Conservation (phyloP, 257 asterid genomes). For the Galeopsis tetrahit region DNA sequence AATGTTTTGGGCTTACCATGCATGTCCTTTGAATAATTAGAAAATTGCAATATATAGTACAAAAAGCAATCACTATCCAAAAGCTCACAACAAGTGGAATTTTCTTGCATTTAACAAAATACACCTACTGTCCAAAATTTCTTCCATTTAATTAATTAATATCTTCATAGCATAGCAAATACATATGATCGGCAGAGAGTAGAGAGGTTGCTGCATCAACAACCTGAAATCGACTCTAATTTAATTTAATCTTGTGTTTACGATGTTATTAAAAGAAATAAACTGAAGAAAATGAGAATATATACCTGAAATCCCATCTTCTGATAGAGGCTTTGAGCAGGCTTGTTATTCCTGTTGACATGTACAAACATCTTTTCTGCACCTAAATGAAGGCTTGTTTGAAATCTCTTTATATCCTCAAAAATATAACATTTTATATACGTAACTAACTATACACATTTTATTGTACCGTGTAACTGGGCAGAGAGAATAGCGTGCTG, state of each 20-base stretch:
- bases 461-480: conserved; percentile 45
- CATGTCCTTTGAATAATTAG: no score
- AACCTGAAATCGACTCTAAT: conserved; percentile 42
- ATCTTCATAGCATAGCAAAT: conserved; percentile 1
- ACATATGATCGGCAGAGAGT: conserved; percentile 31
- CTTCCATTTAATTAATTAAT: background rate
- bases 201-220: conserved; percentile 48
- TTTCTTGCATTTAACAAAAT: background rate
- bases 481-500: conserved; percentile 49
- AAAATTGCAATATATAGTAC: no score
- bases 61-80: background rate
- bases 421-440: no score
- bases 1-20: no score
- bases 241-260: background rate
- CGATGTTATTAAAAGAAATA: background rate
- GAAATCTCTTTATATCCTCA: no score
- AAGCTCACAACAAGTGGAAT: background rate
- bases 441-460: no score
- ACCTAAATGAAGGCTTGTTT: no score
- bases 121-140: no score
- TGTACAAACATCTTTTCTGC: conserved; percentile 67
- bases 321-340: conserved; percentile 59
- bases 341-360: conserved; percentile 54
- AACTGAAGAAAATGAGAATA: background rate
- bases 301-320: conserved; percentile 71